Evolutionary conservation across 495 filamentous ascomycete species (phyloP).

Genomic region (Daldinia grandis): DNA sequence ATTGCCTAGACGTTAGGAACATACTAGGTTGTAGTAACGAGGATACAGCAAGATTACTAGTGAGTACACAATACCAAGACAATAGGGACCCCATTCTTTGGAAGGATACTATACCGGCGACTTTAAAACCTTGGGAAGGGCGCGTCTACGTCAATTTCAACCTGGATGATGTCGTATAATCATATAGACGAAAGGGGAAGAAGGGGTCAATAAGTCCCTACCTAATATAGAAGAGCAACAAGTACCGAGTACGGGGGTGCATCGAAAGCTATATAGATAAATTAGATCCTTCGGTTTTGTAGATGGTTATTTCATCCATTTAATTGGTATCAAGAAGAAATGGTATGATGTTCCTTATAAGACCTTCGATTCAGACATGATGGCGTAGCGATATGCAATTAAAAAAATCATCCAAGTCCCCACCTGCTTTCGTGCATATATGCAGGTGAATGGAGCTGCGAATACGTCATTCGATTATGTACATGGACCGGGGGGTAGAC

Average conservation of each 20-base stretch:
- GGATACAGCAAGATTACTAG: conserved; percentile 9
- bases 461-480: conserved; percentile 37
- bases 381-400: conserved; percentile 3
- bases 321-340: too few relatives aligned
- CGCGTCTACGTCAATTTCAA: conserved; percentile 37
- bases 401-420: neutral
- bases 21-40: conserved; percentile 16
- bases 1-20: conserved; percentile 38
- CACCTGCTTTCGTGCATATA: conserved; percentile 4
- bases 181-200: neutral
- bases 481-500: neutral
- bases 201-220: too few relatives aligned
- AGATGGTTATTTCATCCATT: too few relatives aligned
- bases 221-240: too few relatives aligned
- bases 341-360: too few relatives aligned
- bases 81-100: neutral
- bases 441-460: conserved; percentile 21
- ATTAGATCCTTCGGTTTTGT: too few relatives aligned
- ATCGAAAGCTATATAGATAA: too few relatives aligned
- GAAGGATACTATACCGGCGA: neutral
- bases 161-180: neutral
- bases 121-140: conserved; percentile 32
- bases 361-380: neutral
- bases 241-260: too few relatives aligned
- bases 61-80: conserved; percentile 8